Base-by-base conservation (phyloP, 163 green algal genomes). In the Picocystis sp. region DNA sequence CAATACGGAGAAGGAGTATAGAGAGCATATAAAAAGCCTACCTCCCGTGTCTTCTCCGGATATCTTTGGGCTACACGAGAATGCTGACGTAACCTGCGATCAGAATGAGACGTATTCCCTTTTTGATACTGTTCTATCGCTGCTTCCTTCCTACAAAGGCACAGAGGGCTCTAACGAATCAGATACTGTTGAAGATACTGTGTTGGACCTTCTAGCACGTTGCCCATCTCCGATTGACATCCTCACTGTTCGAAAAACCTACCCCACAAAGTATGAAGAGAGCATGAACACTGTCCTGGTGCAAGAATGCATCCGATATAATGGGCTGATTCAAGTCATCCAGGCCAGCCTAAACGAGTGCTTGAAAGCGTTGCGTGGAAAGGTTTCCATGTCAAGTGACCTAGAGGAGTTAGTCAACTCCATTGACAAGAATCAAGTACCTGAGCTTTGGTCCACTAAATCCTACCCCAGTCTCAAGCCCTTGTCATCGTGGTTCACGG, bases 31-130 rank as follows among this genome's bases (percentile, higher is more conserved):
- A 56, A 52, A 15, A 34, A 35, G n/a, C 13, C 77, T 80, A 50
- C 80, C 81, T 11, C 70, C 79, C 22, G 47, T 69, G 25, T 76
- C 75, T 11, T 63, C 61, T 33, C 81, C 81, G 9, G 81, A 89
- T 64, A 86, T 89, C 52, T 92, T 87, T 49, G 80, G 80, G 11
- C 69, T 89, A 52, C 80, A 92, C 50, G 80, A 83, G 9, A 92
- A 92, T 50, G 81, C 81, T 0, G 81, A 92, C 63, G 89, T 92
- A 70, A 87, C 81, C 10, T 89, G 74, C 58, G 74, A 87, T 61
- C 74, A 78, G 72, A 82, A 83, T 29, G 79, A 87, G 64, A 81
- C 74, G n/a, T 82, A 83, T 47, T 72, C 73, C 50, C 65, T 86
- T 65, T 78, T 83, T 21, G 56, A 58, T 1, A 86, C 77, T 3